Evolutionary conservation across 768 basidiomycete genomes (phyloP).

Genomic region (Candolleomyces aberdarensis): DNA sequence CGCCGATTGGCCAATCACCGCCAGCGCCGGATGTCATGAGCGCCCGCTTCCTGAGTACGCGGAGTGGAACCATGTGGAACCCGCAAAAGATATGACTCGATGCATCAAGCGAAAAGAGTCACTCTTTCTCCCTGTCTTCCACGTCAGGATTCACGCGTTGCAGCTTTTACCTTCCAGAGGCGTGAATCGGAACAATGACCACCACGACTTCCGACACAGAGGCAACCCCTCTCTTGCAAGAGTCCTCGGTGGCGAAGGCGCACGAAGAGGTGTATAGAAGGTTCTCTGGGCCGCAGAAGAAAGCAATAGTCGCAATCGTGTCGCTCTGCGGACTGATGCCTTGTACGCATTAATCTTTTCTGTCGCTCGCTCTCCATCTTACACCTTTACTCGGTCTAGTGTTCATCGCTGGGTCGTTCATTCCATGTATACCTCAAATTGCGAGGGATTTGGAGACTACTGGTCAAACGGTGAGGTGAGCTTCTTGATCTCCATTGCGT

Average conservation of each 20-base stretch:
- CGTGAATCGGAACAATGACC: too few relatives aligned
- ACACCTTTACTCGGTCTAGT: conserved; percentile 35
- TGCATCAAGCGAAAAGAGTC: too few relatives aligned
- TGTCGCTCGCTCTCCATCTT: not conserved
- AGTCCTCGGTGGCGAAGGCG: not conserved
- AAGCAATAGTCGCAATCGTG: conserved; percentile 52
- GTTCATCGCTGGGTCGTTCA: conserved; percentile 64
- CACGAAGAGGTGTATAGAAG: conserved; percentile 48
- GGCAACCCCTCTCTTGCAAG: not conserved
- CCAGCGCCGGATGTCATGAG: too few relatives aligned
- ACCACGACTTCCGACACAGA: not conserved
- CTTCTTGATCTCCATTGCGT: not conserved
- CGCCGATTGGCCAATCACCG: too few relatives aligned
- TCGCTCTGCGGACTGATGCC: conserved; percentile 63
- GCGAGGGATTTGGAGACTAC: conserved; percentile 62
- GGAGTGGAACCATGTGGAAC: too few relatives aligned
- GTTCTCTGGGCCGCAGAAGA: conserved; percentile 53
- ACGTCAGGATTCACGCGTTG: too few relatives aligned
- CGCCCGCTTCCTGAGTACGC: too few relatives aligned
- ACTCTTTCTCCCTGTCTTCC: too few relatives aligned
- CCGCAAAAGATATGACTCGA: too few relatives aligned
- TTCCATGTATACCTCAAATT: conserved; percentile 73
- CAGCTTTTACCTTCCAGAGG: too few relatives aligned
- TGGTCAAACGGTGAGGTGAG: conserved; percentile 53
- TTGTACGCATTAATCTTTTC: conserved; percentile 31